Evolutionary conservation across 2,329 filamentous ascomycete species (phyloP).

Genomic region (Ceratocystis albifundus): DNA sequence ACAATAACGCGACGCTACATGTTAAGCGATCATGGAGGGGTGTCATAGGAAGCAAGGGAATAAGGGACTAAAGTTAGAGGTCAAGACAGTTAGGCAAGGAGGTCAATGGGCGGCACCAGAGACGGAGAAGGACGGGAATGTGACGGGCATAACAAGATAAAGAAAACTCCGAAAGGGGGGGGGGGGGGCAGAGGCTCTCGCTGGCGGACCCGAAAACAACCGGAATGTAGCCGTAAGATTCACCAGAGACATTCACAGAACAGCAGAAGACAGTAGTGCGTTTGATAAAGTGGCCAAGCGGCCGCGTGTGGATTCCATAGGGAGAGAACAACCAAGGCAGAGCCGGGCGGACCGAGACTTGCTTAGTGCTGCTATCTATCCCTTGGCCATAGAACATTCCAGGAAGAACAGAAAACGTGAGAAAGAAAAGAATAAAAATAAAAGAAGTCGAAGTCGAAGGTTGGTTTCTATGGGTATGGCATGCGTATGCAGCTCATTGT

Average conservation of each 20-base stretch:
- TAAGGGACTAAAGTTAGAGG: background rate
- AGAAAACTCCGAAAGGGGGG: too few species aligned
- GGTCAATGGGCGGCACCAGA: background rate
- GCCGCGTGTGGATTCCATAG: background rate
- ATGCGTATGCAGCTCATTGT: slow-evolving; percentile 1
- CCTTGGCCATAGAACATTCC: background rate
- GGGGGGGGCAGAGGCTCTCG: too few species aligned
- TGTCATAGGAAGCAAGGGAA: too few species aligned
- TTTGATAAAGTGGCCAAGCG: background rate
- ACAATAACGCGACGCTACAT: background rate
- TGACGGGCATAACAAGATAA: background rate
- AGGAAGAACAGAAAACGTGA: background rate
- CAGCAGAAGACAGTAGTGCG: background rate
- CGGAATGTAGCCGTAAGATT: background rate
- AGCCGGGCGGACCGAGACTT: background rate
- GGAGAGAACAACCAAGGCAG: background rate
- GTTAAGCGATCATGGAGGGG: background rate
- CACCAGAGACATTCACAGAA: background rate
- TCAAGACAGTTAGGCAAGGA: background rate
- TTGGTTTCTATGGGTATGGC: too few species aligned
- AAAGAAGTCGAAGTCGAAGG: background rate
- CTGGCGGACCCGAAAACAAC: background rate
- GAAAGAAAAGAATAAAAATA: background rate
- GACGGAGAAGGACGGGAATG: background rate
- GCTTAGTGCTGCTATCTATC: too few species aligned